phyloP scores from a whole-genome alignment of 257 asterid genomes.

The Solanum neorickii region DNA sequence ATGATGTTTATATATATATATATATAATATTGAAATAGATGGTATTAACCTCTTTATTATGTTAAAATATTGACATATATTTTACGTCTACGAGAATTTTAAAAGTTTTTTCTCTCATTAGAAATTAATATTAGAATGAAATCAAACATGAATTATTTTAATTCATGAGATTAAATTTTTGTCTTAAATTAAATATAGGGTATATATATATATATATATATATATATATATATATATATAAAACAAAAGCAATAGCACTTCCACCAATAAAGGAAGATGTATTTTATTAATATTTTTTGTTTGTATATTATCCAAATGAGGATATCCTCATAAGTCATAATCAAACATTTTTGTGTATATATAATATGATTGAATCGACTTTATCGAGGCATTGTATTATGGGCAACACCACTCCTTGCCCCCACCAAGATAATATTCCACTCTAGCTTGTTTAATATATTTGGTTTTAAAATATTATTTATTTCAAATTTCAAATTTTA shows the following conservation, averaged over 20 bases:
- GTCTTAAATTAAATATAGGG: background rate
- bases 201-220: background rate
- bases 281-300: background rate
- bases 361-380: background rate
- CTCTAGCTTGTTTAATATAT: background rate
- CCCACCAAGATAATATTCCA: background rate
- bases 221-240: background rate
- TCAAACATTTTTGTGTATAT: background rate
- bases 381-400: background rate
- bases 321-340: background rate
- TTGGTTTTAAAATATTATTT: background rate
- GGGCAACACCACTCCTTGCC: background rate
- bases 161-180: too few species aligned
- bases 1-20: background rate
- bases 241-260: background rate
- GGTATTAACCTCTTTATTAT: background rate
- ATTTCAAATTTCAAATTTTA: background rate
- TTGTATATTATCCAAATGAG: background rate
- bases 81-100: too few species aligned
- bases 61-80: background rate
- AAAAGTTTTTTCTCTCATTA: background rate
- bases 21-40: background rate
- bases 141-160: background rate
- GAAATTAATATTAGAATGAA: background rate
- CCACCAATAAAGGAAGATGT: conserved; percentile 2